Evolutionary conservation across 2,329 filamentous ascomycete species (phyloP), one percentile per base, ranked within the genome.

Genomic region (Colletotrichum plurivorum): DNA sequence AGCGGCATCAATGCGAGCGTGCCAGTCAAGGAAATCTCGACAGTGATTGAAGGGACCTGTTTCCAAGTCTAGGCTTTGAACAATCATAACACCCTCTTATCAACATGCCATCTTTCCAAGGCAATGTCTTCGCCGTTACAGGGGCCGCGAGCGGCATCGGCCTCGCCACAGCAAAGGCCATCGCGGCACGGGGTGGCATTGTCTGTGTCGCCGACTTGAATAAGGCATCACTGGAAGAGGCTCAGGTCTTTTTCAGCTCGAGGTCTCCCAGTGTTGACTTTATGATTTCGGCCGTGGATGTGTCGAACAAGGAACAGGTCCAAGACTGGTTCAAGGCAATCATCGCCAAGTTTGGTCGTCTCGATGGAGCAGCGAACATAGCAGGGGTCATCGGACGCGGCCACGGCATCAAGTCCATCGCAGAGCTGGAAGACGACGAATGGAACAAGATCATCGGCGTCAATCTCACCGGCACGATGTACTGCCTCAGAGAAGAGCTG

Each of bases 301-400:
- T 85, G 27, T 80, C 79, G 39, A 77, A 79, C 61, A 78, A 78
- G 54, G 73, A 75, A 18, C 75, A 82, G 16, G 84, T 85, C 9
- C 80, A 85, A 22, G 72, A 73, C 20, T 85, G 84, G 83, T 82
- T 84, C 48, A 73, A 75, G 13, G 72, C 72, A 31, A 78, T 79
- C 3, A 74, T 85, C 9, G 72, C 76, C 9, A 78, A 77, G 22
- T 84, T 84, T 53, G 84, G 84, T 10, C 80, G 80, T 55, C 78
- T 86, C 12, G 81, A 85, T 71, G 80, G 83, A 8, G 82, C 84
- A 15, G 83, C 80, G 12, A 85, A 88, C 59, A 78, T 83, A 2
- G 85, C 85, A 4, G 82, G 83, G 51, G 73, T 82, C 51, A 84
- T 85, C 71, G 84, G 84, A 53, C 81, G 80, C 71, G 76, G 82